Base-by-base conservation (phyloP, 75 land plant species). In the Pinus tabuliformis region DNA sequence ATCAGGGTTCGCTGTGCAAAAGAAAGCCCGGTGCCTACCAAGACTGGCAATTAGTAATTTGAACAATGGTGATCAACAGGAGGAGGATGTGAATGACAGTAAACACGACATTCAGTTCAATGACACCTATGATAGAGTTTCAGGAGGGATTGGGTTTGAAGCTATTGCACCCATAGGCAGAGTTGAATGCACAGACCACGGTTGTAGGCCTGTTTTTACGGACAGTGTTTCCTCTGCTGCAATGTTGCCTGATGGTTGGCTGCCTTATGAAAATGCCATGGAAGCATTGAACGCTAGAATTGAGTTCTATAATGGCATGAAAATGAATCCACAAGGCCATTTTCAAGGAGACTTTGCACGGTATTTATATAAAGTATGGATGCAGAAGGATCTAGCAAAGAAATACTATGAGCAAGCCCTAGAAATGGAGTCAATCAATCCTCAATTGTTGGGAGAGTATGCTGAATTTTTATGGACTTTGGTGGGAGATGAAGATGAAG, bases 291-390 rank as follows among this genome's bases (percentile, higher is more conserved):
- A 77, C 28, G 62, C 78, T 45, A 21, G 76, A 13, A 66, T 52
- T 30, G 58, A 70, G 45, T 21, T 21, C 7, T 75, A 79, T 61
- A 77, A 42, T 21, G 78, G 65, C 16, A 17, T 21, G n/a, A 77
- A 45, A 58, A 14, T 58, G 28, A 59, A 58, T 56, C 57, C 78
- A 21, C 63, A 74, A 2, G 24, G 59, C 0, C 77, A 76, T 57
- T 80, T 80, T 68, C 26, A 77, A 18, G 20, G 21, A 28, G 78
- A 80, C 22, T 80, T 80, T 58, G 61, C 82, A 26, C 62, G 37
- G 73, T 80, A 76, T 58, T 49, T 80, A 72, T 57, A 45, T 36
- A 60, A 57, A n/a, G 82, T 80, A 30, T 77, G 82, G 82, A 65
- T 65, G 82, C 72, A 76, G 62, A 62, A 15, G 20, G 78, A 71